Base-by-base conservation (phyloP, 257 asterid genomes). In the Fraxinus quadrangulata region DNA sequence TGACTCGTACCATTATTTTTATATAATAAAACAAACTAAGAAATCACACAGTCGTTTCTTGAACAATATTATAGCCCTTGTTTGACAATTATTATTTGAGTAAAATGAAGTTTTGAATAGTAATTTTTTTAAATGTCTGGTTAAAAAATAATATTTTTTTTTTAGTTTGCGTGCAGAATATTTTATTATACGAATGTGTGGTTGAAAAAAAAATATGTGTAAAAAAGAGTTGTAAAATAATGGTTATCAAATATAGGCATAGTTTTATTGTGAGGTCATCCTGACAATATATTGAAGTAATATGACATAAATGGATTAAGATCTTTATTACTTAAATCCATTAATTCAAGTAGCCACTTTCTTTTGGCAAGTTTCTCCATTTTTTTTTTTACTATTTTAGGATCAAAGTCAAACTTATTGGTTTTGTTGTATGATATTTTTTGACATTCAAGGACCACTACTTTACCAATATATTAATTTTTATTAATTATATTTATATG, bases 251-350 rank as follows among this genome's bases (percentile, higher is more conserved):
- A 31, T 0, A 31, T 0, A 3, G 5, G 34, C 34, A 4, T 39
- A 30, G 12, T 12, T 14, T 19, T 17, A 6, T 31, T 49, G 61
- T 83, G 86, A 83, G 69, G 78, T 83, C 82, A 83, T 30, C 45
- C 3, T 77, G 87, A 83, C 77, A 61, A 28, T 14, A 39, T 6
- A 37, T 70, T 77, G 80, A 80, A 51, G 80, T 83, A 74, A 83
- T 82, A 77, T 19, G 40, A 26, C 82, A 80, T 5, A 13, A 21
- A 61, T 4, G 19, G 17, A 16, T 37, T 11, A 63, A 21, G 1
- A 19, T 17, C 66, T 21, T 16, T n/a, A 49, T 49, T 49, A 47
- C 5, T 54, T 33, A 31, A 45, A 11, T 40, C 24, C 8, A 31
- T 26, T 7, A 4, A 0, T 36, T 17, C 39, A 47, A 26, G 24